Percentiles rank a stretch among this genome's conserved stretches.
Evolutionary conservation across 345 rosid genomes (phyloP).

Genomic region (Salix koriyanagi): DNA sequence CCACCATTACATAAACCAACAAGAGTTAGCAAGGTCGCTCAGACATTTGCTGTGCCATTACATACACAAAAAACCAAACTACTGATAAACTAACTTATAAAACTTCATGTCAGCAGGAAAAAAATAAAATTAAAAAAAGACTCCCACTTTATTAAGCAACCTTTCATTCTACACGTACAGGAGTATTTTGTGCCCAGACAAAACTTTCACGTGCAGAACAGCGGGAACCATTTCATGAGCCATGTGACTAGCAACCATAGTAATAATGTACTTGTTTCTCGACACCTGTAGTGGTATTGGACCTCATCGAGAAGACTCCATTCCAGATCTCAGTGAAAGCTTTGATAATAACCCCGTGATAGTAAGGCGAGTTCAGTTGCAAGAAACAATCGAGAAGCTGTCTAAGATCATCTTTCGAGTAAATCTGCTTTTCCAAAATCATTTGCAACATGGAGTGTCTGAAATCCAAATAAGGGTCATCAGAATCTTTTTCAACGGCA

Average conservation of each 20-base stretch:
- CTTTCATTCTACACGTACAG: background rate
- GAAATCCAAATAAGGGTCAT: constrained; percentile 88
- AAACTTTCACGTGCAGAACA: background rate
- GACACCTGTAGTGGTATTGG: background rate
- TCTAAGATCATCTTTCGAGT: constrained; percentile 69
- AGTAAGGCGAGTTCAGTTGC: constrained; percentile 69
- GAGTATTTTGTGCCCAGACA: background rate
- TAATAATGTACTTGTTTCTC: background rate
- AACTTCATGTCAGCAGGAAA: background rate
- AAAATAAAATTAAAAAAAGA: background rate
- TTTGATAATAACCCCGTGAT: constrained; percentile 72
- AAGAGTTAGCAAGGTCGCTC: background rate
- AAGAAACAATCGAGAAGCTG: constrained; percentile 84
- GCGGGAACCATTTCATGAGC: background rate
- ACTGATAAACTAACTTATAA: background rate
- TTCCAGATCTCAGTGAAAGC: constrained; percentile 98
- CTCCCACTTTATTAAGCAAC: background rate
- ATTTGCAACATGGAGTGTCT: constrained; percentile 90
- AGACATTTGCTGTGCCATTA: background rate
- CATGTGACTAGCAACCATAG: background rate
- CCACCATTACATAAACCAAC: background rate
- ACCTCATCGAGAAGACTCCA: constrained; percentile 52
- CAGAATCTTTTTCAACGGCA: constrained; percentile 93
- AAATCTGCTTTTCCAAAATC: constrained; percentile 84
- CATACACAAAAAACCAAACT: background rate